phyloP scores from a whole-genome alignment of 192 early-diverging fungal genomes.

The Umbelopsis sp. region DNA sequence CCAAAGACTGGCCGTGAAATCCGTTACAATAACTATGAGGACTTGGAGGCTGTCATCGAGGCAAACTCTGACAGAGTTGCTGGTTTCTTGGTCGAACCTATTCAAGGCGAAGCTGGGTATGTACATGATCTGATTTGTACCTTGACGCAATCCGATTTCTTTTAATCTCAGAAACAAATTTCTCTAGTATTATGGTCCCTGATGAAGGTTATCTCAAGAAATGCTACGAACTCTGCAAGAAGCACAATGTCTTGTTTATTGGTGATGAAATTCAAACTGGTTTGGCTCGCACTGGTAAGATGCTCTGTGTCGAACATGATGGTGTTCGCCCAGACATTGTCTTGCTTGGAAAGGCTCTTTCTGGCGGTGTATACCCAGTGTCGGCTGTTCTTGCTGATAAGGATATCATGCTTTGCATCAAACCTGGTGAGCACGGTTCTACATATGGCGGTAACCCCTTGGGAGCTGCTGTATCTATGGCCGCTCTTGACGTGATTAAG shows the following conservation, averaged over 20 bases:
- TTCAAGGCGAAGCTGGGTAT: conserved; percentile 97
- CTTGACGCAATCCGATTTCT: not conserved
- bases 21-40: conserved; percentile 84
- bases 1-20: conserved; percentile 71
- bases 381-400: conserved; percentile 87
- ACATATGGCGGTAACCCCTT: conserved; percentile 99
- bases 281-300: conserved; percentile 89
- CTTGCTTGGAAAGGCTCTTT: conserved; percentile 97
- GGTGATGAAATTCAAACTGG: conserved; percentile 99
- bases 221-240: conserved; percentile 90
- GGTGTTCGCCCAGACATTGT: conserved; percentile 90
- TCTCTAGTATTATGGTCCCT: conserved; percentile 83
- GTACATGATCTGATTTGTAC: conserved; percentile 7
- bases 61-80: conserved; percentile 82
- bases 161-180: not conserved
- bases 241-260: conserved; percentile 97
- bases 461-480: conserved; percentile 91
- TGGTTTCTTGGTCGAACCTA: conserved; percentile 97
- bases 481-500: conserved; percentile 91
- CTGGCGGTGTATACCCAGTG: conserved; percentile 96
- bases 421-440: conserved; percentile 94
- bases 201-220: conserved; percentile 89
- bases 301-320: conserved; percentile 95
- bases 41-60: conserved; percentile 86
- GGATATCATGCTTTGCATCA: conserved; percentile 80